These are phyloP conservation scores for Candida ipomoeae DNA, from an alignment of 805 yeast genomes.

Conservation along the genomic window DNA sequence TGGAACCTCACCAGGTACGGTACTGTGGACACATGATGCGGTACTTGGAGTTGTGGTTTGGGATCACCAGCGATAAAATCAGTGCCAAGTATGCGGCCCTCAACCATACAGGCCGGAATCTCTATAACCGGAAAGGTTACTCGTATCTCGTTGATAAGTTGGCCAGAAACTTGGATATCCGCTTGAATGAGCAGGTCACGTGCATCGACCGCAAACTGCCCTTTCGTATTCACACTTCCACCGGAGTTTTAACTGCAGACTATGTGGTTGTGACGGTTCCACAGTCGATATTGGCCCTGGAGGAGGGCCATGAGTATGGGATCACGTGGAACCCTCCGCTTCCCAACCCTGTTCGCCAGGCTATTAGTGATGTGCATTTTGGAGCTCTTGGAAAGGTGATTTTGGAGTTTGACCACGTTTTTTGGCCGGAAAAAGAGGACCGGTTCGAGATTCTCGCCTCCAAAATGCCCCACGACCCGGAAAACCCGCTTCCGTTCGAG, in stretches of 20 bases:
- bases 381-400: conserved; percentile 73
- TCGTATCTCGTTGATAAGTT: conserved; percentile 45
- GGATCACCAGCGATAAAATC: conserved; percentile 59
- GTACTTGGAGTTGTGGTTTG: conserved; percentile 75
- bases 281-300: conserved; percentile 57
- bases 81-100: conserved; percentile 68
- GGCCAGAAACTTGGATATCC: conserved; percentile 33
- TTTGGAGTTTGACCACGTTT: conserved; percentile 57
- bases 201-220: conserved; percentile 27
- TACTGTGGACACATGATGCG: conserved; percentile 52
- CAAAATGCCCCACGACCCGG: conserved; percentile 14
- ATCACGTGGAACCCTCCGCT: conserved; percentile 55
- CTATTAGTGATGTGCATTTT: conserved; percentile 49
- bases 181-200: conserved; percentile 40
- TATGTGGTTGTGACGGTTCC: conserved; percentile 75
- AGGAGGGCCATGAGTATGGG: conserved; percentile 36
- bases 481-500: conserved; percentile 44
- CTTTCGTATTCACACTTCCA: conserved; percentile 23
- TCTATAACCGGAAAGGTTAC: conserved; percentile 62
- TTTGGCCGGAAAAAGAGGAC: conserved; percentile 50
- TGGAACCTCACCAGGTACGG: conserved; percentile 49
- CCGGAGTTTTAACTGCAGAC: conserved; percentile 40
- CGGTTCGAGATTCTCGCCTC: conserved; percentile 18
- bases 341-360: conserved; percentile 40
- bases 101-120: conserved; percentile 74